Conservation (phyloP, 1,139 yeast genomes). For the Pichia sp. region DNA sequence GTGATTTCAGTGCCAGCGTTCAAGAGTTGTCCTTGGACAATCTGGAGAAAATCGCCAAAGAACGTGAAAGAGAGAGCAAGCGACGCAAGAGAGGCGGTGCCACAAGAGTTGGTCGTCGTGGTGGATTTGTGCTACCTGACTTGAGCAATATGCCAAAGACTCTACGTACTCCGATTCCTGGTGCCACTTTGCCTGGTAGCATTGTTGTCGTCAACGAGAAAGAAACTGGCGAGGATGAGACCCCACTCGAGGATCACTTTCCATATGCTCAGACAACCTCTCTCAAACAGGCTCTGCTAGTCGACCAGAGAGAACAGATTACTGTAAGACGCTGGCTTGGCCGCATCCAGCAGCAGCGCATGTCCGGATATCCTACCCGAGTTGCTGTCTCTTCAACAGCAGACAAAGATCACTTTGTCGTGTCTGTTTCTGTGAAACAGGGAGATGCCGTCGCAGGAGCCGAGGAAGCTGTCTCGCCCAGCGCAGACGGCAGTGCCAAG, state of each 20-base stretch:
- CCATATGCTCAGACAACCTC: no score
- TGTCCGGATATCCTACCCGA: no score
- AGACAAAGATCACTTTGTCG: conserved; percentile 23
- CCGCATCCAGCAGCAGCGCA: no score
- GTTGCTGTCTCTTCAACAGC: conserved; percentile 49
- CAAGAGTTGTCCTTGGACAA: conserved; percentile 69
- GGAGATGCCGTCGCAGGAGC: no score
- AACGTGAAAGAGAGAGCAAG: conserved; percentile 84
- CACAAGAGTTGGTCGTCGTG: conserved; percentile 53
- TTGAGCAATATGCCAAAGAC: conserved; percentile 77
- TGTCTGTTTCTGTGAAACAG: no score
- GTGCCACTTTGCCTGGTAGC: conserved; percentile 84
- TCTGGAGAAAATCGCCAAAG: conserved; percentile 78
- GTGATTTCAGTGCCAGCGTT: conserved; percentile 67
- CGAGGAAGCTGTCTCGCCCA: no score
- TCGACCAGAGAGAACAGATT: no score
- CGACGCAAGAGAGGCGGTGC: conserved; percentile 80
- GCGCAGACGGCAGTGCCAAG: background rate
- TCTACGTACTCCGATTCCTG: conserved; percentile 80
- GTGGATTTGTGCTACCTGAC: conserved; percentile 69
- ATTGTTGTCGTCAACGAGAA: no score
- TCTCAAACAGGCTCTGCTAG: no score
- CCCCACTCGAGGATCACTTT: no score
- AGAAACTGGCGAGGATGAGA: no score
- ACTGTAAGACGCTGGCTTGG: no score